A percentile compares a stretch with the other conserved stretches of the same genome.
phyloP scores from a whole-genome alignment of 2,329 filamentous ascomycete species.

The Aspergillus bombycis region DNA sequence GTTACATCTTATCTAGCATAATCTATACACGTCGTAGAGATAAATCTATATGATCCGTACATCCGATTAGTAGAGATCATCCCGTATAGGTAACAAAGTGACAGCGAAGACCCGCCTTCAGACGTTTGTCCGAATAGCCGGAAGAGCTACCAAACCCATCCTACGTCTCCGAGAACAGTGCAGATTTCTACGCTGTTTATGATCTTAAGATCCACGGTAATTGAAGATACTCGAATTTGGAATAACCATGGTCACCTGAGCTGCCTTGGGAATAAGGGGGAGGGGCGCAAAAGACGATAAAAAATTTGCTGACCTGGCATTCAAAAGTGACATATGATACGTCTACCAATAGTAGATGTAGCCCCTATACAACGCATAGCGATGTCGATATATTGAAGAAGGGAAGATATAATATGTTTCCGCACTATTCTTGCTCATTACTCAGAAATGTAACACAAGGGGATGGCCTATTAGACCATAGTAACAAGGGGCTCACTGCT shows the following conservation, averaged over 20 bases:
- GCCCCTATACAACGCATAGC: not conserved
- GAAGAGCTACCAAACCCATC: not conserved
- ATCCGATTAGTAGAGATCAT: not conserved
- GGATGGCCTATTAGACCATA: fast-evolving
- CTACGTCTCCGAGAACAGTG: too few species aligned
- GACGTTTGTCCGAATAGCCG: not conserved
- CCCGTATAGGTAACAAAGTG: not conserved
- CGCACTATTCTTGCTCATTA: not conserved
- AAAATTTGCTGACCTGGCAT: not conserved
- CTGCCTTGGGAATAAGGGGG: not conserved
- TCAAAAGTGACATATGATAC: not conserved
- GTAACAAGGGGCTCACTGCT: not conserved
- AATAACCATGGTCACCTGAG: not conserved
- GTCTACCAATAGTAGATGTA: not conserved
- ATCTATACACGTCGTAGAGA: not conserved
- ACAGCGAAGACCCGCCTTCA: not conserved
- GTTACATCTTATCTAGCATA: too few species aligned
- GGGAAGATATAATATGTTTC: not conserved
- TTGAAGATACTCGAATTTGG: not conserved
- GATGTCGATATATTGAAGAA: not conserved
- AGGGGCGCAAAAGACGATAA: not conserved
- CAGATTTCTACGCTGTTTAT: not conserved
- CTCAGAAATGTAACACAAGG: fast-evolving
- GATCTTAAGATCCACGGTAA: not conserved
- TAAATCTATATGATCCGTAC: not conserved